Evolutionary conservation across 306 rosid genomes (phyloP).

Genomic region (Pyrus betulifolia): DNA sequence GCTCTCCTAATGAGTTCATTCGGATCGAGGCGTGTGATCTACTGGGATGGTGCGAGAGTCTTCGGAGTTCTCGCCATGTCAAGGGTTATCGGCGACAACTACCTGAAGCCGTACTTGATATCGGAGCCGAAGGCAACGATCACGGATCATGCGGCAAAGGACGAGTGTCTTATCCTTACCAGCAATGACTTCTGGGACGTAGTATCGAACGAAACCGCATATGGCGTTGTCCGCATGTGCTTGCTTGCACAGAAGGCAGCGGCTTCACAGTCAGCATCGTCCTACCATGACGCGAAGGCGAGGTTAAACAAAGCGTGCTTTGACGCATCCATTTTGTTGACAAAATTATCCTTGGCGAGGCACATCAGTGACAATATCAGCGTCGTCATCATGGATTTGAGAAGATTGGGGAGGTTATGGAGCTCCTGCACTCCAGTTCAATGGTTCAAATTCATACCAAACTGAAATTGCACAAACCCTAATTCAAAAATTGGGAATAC

Average conservation of each 20-base stretch:
- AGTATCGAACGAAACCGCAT: no score
- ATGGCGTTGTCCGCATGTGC: no score
- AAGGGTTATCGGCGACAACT: slow-evolving; percentile 75
- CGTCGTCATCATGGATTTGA: slow-evolving; percentile 77
- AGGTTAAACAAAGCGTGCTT: no score
- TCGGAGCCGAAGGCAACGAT: slow-evolving; percentile 74
- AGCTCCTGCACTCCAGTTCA: no score
- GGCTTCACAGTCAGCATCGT: no score
- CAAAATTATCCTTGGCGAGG: slow-evolving; percentile 47
- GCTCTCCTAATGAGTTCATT: slow-evolving; percentile 50
- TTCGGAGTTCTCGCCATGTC: background rate
- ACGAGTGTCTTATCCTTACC: slow-evolving; percentile 52
- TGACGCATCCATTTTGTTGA: no score
- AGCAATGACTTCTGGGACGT: no score
- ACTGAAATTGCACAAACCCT: no score
- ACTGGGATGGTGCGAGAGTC: slow-evolving; percentile 52
- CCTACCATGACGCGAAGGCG: no score
- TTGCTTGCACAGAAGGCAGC: no score
- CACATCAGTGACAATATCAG: slow-evolving; percentile 78
- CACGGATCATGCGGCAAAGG: slow-evolving; percentile 49
- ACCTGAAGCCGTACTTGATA: slow-evolving; percentile 73
- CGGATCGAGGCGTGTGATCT: slow-evolving; percentile 79
- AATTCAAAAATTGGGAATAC: no score
- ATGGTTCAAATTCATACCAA: no score
- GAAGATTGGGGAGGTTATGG: slow-evolving; percentile 22